Conservation (phyloP, 495 filamentous ascomycete species). For the Ramalina peruviana region DNA sequence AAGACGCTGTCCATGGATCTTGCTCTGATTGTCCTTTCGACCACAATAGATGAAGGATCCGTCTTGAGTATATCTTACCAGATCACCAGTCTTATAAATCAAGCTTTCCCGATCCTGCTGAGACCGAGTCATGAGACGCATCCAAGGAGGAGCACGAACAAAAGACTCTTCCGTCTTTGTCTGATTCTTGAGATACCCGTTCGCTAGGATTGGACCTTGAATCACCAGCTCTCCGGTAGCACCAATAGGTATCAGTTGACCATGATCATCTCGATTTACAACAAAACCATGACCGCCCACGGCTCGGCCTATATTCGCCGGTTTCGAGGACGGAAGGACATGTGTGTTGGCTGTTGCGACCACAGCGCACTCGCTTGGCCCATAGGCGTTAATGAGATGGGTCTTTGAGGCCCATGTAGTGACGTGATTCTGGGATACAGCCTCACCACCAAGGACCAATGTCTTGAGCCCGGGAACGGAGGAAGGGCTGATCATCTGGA, state of each 20-base stretch:
- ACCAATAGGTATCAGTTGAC: constrained; percentile 45
- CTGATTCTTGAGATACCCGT: constrained; percentile 42
- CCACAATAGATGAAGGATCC: constrained; percentile 16
- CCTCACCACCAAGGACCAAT: constrained; percentile 28
- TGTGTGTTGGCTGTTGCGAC: constrained; percentile 18
- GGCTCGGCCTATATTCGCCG: constrained; percentile 26
- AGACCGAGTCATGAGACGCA: not conserved
- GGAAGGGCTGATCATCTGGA: constrained; percentile 21
- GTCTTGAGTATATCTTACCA: constrained; percentile 19
- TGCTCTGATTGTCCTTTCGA: constrained; percentile 30
- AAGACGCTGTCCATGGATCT: constrained; percentile 34
- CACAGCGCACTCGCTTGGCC: constrained; percentile 35
- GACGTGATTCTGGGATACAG: constrained; percentile 27
- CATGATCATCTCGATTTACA: constrained; percentile 40
- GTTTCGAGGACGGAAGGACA: not conserved
- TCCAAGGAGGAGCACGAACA: constrained; percentile 39
- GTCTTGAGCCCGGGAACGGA: constrained; percentile 23
- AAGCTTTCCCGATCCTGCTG: constrained; percentile 6
- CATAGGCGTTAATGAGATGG: constrained; percentile 42
- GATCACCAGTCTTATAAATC: constrained; percentile 27
- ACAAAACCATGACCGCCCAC: constrained; percentile 39
- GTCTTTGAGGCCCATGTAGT: constrained; percentile 30
- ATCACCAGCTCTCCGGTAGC: constrained; percentile 50
- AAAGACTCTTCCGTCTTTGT: constrained; percentile 43
- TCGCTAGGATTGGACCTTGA: constrained; percentile 46